These are phyloP conservation scores for Aegilops longissima DNA, from an alignment of 176 grass and related monocot genomes.

Conservation along the genomic window DNA sequence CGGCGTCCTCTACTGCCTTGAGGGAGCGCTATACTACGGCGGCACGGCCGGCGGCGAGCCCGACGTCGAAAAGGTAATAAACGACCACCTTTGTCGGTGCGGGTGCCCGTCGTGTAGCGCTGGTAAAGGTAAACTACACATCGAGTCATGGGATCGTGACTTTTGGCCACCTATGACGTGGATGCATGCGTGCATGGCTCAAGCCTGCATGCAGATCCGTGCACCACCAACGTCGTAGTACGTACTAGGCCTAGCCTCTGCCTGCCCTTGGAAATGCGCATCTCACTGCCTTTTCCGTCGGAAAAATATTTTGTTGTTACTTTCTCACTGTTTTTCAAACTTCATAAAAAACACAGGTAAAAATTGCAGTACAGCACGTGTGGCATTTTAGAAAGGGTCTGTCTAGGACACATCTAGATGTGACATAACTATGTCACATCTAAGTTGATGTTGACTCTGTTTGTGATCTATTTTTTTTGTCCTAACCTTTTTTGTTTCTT, in stretches of 20 bases:
- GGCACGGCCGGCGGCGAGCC: neutral
- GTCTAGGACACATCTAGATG: no score
- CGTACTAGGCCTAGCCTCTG: slow-evolving; percentile 9
- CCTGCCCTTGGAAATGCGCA: slow-evolving; percentile 11
- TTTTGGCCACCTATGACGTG: neutral
- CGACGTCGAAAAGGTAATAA: slow-evolving; percentile 37
- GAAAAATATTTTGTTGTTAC: no score
- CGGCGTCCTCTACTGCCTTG: slow-evolving; percentile 56
- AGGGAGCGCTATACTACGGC: slow-evolving; percentile 60
- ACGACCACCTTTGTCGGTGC: neutral
- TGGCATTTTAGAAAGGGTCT: no score
- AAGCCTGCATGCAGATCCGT: neutral
- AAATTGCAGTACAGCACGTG: no score
- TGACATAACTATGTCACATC: no score
- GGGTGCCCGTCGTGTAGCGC: neutral
- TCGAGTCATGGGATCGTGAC: neutral
- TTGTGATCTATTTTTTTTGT: no score
- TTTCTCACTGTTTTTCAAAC: no score
- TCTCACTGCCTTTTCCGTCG: neutral
- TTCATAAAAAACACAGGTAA: no score
- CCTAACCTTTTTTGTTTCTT: no score
- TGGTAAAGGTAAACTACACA: neutral
- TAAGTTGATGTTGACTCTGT: no score
- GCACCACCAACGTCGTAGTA: slow-evolving; percentile 25
- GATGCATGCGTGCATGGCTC: neutral